Conservation (phyloP, 2,329 filamentous ascomycete species). For the Cladorrhinum sp. region DNA sequence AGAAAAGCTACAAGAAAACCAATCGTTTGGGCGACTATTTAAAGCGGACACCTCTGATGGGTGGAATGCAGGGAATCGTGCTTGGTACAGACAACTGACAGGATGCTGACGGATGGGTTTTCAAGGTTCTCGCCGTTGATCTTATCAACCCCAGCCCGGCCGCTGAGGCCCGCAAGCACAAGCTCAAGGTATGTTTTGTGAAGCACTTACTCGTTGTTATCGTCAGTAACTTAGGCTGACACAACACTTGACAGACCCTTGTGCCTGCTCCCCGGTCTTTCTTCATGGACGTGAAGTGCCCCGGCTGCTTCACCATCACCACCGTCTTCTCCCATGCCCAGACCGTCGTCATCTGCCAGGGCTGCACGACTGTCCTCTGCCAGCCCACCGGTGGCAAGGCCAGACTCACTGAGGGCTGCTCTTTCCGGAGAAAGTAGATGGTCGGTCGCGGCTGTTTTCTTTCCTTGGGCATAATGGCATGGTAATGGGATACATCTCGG, state of each 20-base stretch:
- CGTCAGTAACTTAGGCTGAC: slow-evolving; percentile 16
- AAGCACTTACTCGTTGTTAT: not conserved
- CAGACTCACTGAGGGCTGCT: slow-evolving; percentile 98
- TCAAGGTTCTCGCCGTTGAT: slow-evolving; percentile 98
- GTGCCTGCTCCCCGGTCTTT: slow-evolving; percentile 96
- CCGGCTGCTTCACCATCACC: slow-evolving; percentile 99
- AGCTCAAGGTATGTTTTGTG: slow-evolving; percentile 83
- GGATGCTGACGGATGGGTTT: slow-evolving; percentile 46
- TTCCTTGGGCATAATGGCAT: slow-evolving; percentile 47
- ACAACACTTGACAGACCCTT: slow-evolving; percentile 63
- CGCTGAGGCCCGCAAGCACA: slow-evolving; percentile 99
- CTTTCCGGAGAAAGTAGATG: slow-evolving; percentile 99
- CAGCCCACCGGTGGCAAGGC: slow-evolving; percentile 99
- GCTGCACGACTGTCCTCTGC: slow-evolving; percentile 99
- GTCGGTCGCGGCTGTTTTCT: slow-evolving; percentile 41
- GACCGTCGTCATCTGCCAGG: slow-evolving; percentile 99
- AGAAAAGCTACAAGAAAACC: not conserved
- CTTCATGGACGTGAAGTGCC: slow-evolving; percentile 99
- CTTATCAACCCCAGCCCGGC: slow-evolving; percentile 98
- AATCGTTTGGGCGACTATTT: not conserved
- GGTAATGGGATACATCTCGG: slow-evolving; percentile 54
- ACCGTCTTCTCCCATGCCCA: slow-evolving; percentile 99
- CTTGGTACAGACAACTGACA: slow-evolving; percentile 6
- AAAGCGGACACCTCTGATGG: not conserved
- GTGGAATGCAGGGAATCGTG: slow-evolving; percentile 2